Evolutionary conservation across 768 basidiomycete species (phyloP).

Genomic region (Kwoniella pini): DNA sequence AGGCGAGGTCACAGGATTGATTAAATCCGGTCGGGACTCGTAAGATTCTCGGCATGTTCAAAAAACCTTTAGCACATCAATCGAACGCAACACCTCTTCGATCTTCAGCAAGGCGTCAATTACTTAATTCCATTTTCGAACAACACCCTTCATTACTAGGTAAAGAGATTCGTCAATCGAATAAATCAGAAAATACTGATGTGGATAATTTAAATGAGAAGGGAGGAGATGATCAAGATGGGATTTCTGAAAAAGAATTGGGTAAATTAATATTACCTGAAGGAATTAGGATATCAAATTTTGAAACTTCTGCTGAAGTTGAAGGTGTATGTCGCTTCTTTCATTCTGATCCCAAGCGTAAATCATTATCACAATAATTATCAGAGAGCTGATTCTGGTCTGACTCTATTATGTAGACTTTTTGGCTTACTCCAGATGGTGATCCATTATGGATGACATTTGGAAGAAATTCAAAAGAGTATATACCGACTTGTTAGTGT

Average conservation of each 20-base stretch:
- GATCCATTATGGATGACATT: conserved; percentile 51
- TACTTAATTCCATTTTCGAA: conserved; percentile 37
- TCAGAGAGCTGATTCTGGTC: background rate
- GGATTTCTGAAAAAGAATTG: conserved; percentile 32
- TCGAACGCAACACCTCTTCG: conserved; percentile 48
- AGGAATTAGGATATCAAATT: conserved; percentile 32
- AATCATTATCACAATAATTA: background rate
- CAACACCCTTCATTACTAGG: conserved; percentile 34
- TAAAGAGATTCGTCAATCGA: background rate
- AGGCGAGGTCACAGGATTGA: too few relatives aligned
- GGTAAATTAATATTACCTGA: conserved; percentile 45
- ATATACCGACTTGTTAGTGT: conserved; percentile 50
- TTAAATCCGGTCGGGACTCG: too few relatives aligned
- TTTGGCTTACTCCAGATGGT: conserved; percentile 35
- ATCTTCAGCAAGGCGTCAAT: conserved; percentile 45
- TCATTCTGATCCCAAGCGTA: background rate
- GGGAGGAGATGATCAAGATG: conserved; percentile 6
- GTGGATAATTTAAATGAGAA: background rate
- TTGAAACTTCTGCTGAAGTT: conserved; percentile 44
- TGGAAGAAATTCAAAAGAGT: conserved; percentile 44
- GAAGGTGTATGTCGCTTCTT: conserved; percentile 40
- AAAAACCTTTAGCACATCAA: conserved; percentile 48
- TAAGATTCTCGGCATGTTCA: too few relatives aligned
- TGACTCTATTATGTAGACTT: conserved; percentile 22
- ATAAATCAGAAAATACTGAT: background rate